Base-by-base conservation (phyloP, 768 basidiomycete species). In the Coprinellus micaceus region DNA sequence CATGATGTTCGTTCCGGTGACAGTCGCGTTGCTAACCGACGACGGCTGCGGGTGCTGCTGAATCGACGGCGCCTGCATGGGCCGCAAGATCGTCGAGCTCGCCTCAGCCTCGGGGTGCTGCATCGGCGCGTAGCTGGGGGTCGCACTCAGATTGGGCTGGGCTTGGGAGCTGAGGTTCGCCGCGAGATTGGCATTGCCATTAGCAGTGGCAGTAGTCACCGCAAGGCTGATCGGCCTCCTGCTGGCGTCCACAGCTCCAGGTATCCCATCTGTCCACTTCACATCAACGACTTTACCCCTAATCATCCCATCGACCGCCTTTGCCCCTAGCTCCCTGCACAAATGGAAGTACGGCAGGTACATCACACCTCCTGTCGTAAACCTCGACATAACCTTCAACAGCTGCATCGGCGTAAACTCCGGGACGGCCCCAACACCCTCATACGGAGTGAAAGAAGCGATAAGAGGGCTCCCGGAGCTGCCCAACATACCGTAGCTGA, bases 221-320 rank as follows among this genome's bases (percentile, higher is more conserved):
- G 48, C 39, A 25, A 45, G 17, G 10, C 40, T 33, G 6, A 25
- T 2, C 22, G 45, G 30, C 47, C 45, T 56, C 36, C 46, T 33
- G 52, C 64, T 36, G 2, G 47, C 54, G 45, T 48, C 54, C 3
- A 56, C 46, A 40, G 36, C 47, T 22, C 45, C 37, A 15, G 54
- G 54, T 13, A 49, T 40, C 40, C 29, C 36, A 33, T 89, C 86
- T 49, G 86, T 88, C 89, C 89, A 91, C 51, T 88, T 76, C 60
- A 91, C 66, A 66, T 90, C 88, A 53, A 91, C 69, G 49, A 93
- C 82, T 52, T 85, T 78, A 1, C 85, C 88, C 58, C 85, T 84
- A 46, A 94, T 82, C 89, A 93, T 88, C 25, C 88, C 90, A 65
- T 93, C 91, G 7, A 93, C 88, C 4, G 88, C 88, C 9, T 83